Evolutionary conservation across 441 rosid genomes (phyloP).

Genomic region (Gossypium gossypioides): DNA sequence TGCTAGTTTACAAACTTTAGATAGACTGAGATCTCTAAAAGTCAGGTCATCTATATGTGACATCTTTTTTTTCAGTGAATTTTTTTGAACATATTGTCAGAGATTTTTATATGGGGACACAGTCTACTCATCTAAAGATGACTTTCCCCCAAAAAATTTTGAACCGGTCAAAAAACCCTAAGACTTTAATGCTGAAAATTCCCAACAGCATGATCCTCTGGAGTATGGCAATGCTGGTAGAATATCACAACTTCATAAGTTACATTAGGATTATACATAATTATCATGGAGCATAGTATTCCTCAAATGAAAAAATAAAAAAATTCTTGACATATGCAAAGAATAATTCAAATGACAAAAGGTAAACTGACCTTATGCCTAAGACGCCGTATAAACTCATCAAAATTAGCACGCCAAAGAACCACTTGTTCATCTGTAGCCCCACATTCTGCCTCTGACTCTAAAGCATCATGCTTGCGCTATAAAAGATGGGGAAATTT

Average conservation of each 20-base stretch:
- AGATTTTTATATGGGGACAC: background rate
- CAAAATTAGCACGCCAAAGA: constrained; percentile 79
- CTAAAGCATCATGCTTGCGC: constrained; percentile 48
- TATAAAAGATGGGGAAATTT: constrained; percentile 19
- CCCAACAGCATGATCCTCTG: background rate
- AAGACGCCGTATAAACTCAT: constrained; percentile 56
- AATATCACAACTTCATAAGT: background rate
- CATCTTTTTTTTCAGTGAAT: background rate
- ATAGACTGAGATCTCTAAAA: background rate
- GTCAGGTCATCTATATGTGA: background rate
- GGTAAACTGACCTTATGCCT: constrained; percentile 67
- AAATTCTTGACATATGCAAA: background rate
- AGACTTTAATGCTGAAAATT: background rate
- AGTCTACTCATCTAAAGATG: background rate
- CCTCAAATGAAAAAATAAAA: background rate
- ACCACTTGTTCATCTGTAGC: constrained; percentile 28
- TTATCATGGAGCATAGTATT: background rate
- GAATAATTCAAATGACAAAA: background rate
- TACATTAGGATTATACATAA: background rate
- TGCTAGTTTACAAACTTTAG: background rate
- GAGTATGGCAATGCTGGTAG: background rate
- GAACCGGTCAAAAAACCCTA: background rate
- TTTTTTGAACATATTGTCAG: background rate
- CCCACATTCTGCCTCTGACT: constrained; percentile 25
- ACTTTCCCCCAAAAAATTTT: background rate